phyloP scores from a whole-genome alignment of 2,329 filamentous ascomycete genomes.

The Graphilbum fragrans region DNA sequence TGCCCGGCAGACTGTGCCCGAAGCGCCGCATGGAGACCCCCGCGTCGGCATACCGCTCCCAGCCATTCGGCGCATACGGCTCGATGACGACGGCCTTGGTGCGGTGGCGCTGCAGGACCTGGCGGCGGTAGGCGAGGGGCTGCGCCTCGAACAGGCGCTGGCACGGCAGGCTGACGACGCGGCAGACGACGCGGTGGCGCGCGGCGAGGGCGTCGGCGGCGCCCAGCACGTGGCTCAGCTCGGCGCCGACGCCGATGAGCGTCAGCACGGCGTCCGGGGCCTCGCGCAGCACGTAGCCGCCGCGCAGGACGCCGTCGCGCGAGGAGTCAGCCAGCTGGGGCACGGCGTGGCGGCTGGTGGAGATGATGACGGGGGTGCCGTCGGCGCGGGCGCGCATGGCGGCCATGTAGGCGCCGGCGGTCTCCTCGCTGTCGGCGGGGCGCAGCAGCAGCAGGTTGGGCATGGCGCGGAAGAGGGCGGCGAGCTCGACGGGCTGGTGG shows the following conservation, averaged over 20 bases:
- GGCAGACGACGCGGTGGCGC: not conserved
- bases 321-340: slow-evolving; percentile 15
- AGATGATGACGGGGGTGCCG: slow-evolving; percentile 25
- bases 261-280: too few species aligned
- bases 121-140: slow-evolving; percentile 11
- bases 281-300: slow-evolving; percentile 23
- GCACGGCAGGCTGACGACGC: slow-evolving; percentile 8
- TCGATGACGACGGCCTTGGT: slow-evolving; percentile 31
- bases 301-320: slow-evolving; percentile 16
- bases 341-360: slow-evolving; percentile 21
- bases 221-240: slow-evolving; percentile 25
- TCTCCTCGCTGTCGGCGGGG: slow-evolving; percentile 46
- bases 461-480: slow-evolving; percentile 47
- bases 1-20: too few species aligned
- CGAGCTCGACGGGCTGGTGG: slow-evolving; percentile 48
- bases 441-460: slow-evolving; percentile 50
- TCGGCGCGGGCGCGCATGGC: slow-evolving; percentile 3
- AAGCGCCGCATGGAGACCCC: too few species aligned
- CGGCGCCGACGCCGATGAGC: slow-evolving; percentile 13
- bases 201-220: slow-evolving; percentile 15
- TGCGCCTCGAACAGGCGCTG: slow-evolving; percentile 9
- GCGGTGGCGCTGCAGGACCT: slow-evolving; percentile 21
- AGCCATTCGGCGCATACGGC: slow-evolving; percentile 31
- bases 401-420: slow-evolving; percentile 35
- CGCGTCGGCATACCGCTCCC: slow-evolving; percentile 39